These are phyloP conservation scores for Zhuliangozyma parablackwelliae DNA, from an alignment of 1,139 yeast species.

Conservation along the genomic window DNA sequence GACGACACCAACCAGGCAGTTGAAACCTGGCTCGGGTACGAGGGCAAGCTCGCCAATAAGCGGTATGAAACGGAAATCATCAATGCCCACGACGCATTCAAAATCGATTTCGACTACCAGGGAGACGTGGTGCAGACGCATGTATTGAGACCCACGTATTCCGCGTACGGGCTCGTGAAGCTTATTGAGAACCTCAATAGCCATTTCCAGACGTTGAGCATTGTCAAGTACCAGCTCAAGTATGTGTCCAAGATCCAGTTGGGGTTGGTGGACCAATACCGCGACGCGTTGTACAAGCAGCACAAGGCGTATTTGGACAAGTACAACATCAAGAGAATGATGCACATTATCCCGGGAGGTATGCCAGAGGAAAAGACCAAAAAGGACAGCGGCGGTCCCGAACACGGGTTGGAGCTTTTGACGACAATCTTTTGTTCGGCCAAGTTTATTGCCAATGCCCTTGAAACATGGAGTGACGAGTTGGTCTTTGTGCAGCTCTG, in stretches of 20 bases:
- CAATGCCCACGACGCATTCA: constrained; percentile 49
- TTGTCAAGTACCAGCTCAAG: constrained; percentile 62
- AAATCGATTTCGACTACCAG: constrained; percentile 59
- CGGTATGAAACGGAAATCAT: constrained; percentile 57
- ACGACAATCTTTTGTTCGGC: constrained; percentile 61
- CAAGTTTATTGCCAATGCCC: constrained; percentile 44
- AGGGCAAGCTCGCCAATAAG: constrained; percentile 50
- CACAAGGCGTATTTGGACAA: constrained; percentile 45
- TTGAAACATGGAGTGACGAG: constrained; percentile 64
- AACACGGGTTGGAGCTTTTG: constrained; percentile 45
- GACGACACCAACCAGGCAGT: constrained; percentile 32
- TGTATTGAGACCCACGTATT: constrained; percentile 57
- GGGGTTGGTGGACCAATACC: constrained; percentile 56
- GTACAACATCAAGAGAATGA: constrained; percentile 32
- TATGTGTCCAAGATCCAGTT: constrained; percentile 71
- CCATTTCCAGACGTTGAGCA: constrained; percentile 53
- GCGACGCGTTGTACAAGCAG: constrained; percentile 44
- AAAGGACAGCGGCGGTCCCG: constrained; percentile 9
- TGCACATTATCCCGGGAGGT: constrained; percentile 36
- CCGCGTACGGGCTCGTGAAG: constrained; percentile 58
- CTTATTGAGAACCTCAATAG: constrained; percentile 64
- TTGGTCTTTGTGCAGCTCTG: constrained; percentile 62
- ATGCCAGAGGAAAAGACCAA: constrained; percentile 15
- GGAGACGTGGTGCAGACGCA: constrained; percentile 13
- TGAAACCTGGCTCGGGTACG: constrained; percentile 61